Percentiles rank a stretch among this genome's conserved stretches.
phyloP scores from a whole-genome alignment of 2,329 filamentous ascomycete species.

The Hypomyces rosellus region DNA sequence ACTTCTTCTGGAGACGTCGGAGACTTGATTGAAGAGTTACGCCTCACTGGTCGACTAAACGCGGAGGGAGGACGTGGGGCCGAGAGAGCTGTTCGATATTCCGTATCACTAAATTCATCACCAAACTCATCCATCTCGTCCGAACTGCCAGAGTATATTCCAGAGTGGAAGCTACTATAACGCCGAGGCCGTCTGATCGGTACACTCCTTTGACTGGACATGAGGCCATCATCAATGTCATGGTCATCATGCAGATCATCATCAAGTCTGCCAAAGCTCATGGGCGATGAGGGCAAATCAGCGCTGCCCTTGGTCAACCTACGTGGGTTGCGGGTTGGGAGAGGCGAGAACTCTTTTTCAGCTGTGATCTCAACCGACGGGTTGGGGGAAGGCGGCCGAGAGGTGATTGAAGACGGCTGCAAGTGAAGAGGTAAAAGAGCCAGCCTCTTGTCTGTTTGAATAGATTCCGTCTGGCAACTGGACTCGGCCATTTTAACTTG shows the following conservation, averaged over 20 bases:
- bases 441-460: slow-evolving; percentile 72
- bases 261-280: slow-evolving; percentile 32
- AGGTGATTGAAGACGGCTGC: slow-evolving; percentile 68
- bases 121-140: slow-evolving; percentile 59
- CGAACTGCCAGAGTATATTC: slow-evolving; percentile 68
- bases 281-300: slow-evolving; percentile 47
- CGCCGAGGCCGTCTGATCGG: slow-evolving; percentile 64
- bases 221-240: slow-evolving; percentile 70
- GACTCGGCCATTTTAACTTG: slow-evolving; percentile 25
- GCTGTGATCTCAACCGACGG: slow-evolving; percentile 22
- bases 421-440: slow-evolving; percentile 71
- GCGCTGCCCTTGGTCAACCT: slow-evolving; percentile 44
- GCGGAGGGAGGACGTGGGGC: slow-evolving; percentile 50
- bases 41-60: slow-evolving; percentile 33
- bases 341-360: slow-evolving; percentile 43
- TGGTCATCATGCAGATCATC: slow-evolving; percentile 53
- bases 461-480: slow-evolving; percentile 79
- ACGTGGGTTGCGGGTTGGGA: slow-evolving; percentile 55
- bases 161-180: slow-evolving; percentile 80
- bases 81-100: slow-evolving; percentile 60
- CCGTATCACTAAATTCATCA: slow-evolving; percentile 60
- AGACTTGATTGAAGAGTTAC: slow-evolving; percentile 32
- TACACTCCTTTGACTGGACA: slow-evolving; percentile 50
- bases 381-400: slow-evolving; percentile 51
- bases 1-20: slow-evolving; percentile 39